These are phyloP conservation scores for Tricholoma hemisulphureum DNA, from an alignment of 768 basidiomycete genomes.

Conservation along the genomic window DNA sequence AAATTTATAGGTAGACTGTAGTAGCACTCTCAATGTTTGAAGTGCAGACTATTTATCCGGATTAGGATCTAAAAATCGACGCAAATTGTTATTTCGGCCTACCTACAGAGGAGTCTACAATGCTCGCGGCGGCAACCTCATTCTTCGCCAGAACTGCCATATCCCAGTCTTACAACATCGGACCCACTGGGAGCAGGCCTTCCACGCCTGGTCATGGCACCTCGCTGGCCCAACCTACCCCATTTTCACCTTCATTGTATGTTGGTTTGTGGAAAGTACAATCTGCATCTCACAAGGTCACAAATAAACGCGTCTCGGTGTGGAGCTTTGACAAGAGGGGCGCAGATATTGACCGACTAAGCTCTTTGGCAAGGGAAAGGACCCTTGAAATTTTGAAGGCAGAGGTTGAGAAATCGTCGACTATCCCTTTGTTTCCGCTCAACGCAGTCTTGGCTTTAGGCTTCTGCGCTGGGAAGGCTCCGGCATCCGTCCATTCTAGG, in stretches of 20 bases:
- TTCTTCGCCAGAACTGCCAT: slow-evolving; percentile 82
- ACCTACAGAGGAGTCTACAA: slow-evolving; percentile 21
- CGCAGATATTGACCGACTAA: slow-evolving; percentile 70
- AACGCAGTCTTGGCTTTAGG: slow-evolving; percentile 43
- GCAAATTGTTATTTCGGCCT: no score
- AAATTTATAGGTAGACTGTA: no score
- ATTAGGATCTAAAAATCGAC: no score
- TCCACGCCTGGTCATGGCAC: slow-evolving; percentile 46
- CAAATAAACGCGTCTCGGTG: slow-evolving; percentile 85
- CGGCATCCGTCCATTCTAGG: slow-evolving; percentile 93
- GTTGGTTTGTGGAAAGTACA: slow-evolving; percentile 92
- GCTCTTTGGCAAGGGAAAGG: slow-evolving; percentile 63
- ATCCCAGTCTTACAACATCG: slow-evolving; percentile 76
- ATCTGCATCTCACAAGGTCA: slow-evolving; percentile 83
- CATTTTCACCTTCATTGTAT: slow-evolving; percentile 52
- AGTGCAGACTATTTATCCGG: no score
- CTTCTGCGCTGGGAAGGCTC: slow-evolving; percentile 76
- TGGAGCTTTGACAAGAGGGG: slow-evolving; percentile 89
- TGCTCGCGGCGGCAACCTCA: slow-evolving; percentile 82
- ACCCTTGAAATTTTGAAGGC: slow-evolving; percentile 84
- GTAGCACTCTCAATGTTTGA: no score
- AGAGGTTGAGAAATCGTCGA: slow-evolving; percentile 57
- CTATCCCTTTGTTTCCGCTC: slow-evolving; percentile 9
- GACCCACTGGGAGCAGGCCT: slow-evolving; percentile 44
- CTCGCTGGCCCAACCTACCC: slow-evolving; percentile 34